A percentile compares a stretch with the other conserved stretches of the same genome.
These are phyloP conservation scores for Chlamydomonas sp. DNA, from an alignment of 139 green algal genomes.

Conservation along the genomic window DNA sequence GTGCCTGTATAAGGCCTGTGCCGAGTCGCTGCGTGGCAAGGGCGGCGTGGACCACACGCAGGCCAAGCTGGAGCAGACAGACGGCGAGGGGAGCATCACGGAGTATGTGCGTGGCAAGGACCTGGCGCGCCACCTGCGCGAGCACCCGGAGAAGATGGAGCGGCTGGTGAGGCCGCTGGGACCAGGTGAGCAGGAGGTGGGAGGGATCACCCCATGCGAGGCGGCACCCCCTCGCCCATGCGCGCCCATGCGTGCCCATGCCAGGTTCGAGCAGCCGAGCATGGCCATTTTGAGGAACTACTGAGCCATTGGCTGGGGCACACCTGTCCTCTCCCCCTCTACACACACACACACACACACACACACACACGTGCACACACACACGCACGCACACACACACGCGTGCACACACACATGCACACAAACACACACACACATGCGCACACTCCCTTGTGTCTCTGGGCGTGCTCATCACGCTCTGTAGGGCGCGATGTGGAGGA, in stretches of 20 bases:
- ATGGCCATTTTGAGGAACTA: conserved; percentile 2
- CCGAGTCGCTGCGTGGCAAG: conserved; percentile 29
- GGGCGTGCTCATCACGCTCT: no score
- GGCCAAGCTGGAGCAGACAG: conserved; percentile 24
- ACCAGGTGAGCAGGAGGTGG: conserved; percentile 23
- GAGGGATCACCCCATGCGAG: neutral
- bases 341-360: no score
- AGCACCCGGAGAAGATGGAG: conserved; percentile 27
- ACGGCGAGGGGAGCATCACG: conserved; percentile 16
- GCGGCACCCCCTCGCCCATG: no score
- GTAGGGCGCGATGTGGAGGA: conserved; percentile 25
- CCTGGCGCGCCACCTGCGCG: conserved; percentile 23
- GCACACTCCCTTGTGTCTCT: no score
- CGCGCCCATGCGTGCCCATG: neutral
- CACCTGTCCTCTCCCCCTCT: no score
- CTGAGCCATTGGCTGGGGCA: no score
- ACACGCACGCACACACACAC: no score
- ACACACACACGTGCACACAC: no score
- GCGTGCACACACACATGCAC: no score
- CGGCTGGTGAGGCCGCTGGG: conserved; percentile 11
- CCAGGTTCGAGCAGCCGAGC: neutral
- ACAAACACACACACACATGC: no score
- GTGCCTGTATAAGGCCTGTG: conserved; percentile 17
- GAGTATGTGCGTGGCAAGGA: conserved; percentile 41
- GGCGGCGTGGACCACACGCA: conserved; percentile 23